phyloP scores from a whole-genome alignment of 768 basidiomycete genomes.

The Amanita brunnescens region DNA sequence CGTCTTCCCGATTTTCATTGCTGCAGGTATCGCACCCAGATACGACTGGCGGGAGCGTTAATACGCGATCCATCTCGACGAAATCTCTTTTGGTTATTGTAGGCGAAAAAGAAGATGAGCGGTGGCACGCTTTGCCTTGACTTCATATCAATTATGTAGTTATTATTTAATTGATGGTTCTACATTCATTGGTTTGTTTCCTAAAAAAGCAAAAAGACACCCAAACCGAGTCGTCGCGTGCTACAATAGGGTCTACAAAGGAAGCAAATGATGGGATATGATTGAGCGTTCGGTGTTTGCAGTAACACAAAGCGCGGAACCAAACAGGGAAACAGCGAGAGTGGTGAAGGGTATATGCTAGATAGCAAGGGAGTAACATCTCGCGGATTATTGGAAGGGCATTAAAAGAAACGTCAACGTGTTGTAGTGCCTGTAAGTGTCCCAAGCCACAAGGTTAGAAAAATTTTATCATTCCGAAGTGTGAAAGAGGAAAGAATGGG shows the following conservation, averaged over 20 bases:
- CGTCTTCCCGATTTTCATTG: slow-evolving; percentile 2
- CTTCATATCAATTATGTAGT: background rate
- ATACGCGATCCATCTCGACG: background rate
- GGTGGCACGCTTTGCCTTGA: background rate
- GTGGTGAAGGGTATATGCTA: background rate
- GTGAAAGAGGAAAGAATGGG: background rate
- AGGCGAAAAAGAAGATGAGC: background rate
- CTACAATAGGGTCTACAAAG: background rate
- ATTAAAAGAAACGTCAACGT: background rate
- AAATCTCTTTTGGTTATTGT: background rate
- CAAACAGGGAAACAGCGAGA: background rate
- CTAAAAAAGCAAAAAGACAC: background rate
- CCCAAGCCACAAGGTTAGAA: slow-evolving; percentile 1
- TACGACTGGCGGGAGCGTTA: background rate
- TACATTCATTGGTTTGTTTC: slow-evolving; percentile 1
- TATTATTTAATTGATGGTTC: background rate
- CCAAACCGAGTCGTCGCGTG: background rate
- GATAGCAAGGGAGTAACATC: background rate
- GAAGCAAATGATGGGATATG: background rate
- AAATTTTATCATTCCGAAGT: background rate
- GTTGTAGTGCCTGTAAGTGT: slow-evolving; percentile 2
- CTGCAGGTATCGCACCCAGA: background rate
- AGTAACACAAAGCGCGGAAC: background rate
- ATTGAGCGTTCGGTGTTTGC: background rate
- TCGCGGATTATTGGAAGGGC: background rate